Percentiles rank a stretch among this genome's conserved stretches.
These are phyloP conservation scores for Pseudogymnoascus sp. DNA, from an alignment of 2,329 filamentous ascomycete species.

Conservation along the genomic window DNA sequence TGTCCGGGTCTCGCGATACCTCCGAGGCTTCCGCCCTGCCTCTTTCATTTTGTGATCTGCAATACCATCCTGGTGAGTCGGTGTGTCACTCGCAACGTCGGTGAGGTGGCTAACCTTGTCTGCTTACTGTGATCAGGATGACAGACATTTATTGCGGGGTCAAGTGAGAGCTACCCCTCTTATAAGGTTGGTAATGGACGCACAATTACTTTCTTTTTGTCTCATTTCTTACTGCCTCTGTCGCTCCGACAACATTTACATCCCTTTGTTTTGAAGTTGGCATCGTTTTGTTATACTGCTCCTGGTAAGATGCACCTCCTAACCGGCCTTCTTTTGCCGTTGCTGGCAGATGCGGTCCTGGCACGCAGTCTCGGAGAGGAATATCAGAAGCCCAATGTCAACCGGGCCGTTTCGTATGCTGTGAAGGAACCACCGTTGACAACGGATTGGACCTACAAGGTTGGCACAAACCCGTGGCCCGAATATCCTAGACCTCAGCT, in stretches of 20 bases:
- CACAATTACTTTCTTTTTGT: background rate
- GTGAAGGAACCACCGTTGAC: conserved; percentile 35
- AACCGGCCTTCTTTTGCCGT: background rate
- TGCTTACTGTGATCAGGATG: background rate
- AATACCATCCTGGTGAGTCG: background rate
- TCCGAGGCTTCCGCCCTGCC: background rate
- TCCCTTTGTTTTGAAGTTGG: background rate
- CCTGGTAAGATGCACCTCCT: background rate
- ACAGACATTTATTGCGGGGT: background rate
- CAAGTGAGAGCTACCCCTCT: background rate
- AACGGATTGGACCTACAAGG: conserved; percentile 39
- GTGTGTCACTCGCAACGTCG: background rate
- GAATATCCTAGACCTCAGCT: conserved; percentile 42
- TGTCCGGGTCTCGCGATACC: background rate
- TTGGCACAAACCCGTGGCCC: conserved; percentile 42
- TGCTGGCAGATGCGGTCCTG: background rate
- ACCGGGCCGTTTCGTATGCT: conserved; percentile 28
- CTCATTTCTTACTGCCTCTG: background rate
- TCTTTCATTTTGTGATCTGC: background rate
- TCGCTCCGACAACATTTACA: background rate
- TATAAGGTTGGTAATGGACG: background rate
- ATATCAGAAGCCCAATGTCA: background rate
- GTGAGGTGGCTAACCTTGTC: background rate
- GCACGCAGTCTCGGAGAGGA: background rate
- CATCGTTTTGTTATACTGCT: background rate